Percentiles rank a stretch among this genome's conserved stretches.
Evolutionary conservation across 116 monocot genomes (phyloP).

Genomic region (Cymodocea nodosa): DNA sequence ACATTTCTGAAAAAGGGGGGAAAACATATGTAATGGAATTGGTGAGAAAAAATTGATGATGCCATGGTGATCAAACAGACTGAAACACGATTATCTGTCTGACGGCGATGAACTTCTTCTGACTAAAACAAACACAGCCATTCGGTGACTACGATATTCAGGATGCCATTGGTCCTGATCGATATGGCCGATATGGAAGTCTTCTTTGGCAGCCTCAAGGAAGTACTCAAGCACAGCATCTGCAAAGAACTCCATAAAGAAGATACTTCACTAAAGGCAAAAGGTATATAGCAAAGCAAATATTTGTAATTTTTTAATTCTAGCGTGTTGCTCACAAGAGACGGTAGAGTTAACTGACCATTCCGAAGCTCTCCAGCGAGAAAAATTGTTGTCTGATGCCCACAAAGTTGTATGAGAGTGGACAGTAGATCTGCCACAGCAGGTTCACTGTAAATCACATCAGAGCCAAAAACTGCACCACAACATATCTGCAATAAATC

Average conservation of each 20-base stretch:
- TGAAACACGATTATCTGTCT: background rate
- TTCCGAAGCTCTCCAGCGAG: slow-evolving; percentile 81
- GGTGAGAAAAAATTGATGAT: too few species aligned
- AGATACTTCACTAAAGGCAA: too few species aligned
- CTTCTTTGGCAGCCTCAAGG: slow-evolving; percentile 66
- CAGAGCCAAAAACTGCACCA: slow-evolving; percentile 69
- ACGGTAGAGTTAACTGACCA: slow-evolving; percentile 18
- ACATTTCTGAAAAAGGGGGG: too few species aligned
- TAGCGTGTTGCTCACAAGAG: background rate
- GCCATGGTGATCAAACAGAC: too few species aligned
- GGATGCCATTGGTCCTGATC: slow-evolving; percentile 88
- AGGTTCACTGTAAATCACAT: slow-evolving; percentile 80
- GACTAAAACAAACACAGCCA: slow-evolving; percentile 66
- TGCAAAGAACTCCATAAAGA: slow-evolving; percentile 6
- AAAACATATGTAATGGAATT: too few species aligned
- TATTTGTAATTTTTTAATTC: background rate
- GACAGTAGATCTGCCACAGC: slow-evolving; percentile 53
- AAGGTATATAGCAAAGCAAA: too few species aligned
- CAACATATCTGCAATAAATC: background rate
- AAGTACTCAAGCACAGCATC: slow-evolving; percentile 88
- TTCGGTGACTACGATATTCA: slow-evolving; percentile 58
- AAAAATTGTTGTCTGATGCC: slow-evolving; percentile 57
- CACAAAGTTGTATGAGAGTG: slow-evolving; percentile 51
- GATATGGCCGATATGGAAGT: slow-evolving; percentile 58
- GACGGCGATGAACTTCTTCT: slow-evolving; percentile 13